Base-by-base conservation (phyloP, 2,329 filamentous ascomycete species). In the Epichloe sibirici region DNA sequence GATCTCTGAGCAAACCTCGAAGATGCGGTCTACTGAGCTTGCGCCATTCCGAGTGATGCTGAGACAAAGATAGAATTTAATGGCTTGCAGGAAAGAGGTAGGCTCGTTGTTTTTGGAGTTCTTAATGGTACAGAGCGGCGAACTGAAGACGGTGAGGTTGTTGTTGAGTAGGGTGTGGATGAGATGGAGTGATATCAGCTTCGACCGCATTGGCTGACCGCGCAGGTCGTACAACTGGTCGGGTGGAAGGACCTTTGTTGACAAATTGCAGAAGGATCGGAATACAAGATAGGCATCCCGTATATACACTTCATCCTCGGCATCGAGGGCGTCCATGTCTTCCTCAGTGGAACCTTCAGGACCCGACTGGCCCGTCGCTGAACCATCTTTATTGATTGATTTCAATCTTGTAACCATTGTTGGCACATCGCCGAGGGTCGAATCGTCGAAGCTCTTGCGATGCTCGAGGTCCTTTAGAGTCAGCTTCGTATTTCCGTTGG, bases 241-340 rank as follows among this genome's bases (percentile, higher is more conserved):
- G 2, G 90, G 83, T 8, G 88, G 82, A 28, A 98, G 75, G 42
- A 90, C 74, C 67, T 98, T 98, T 57, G 91, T 96, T 54, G 91
- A 96, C 45, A 98, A 75, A 69, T 96, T 95, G 76, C 94, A 98
- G 72, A 98, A 93, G 3, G 93, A 95, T 35, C 93, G 82, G 72
- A 98, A 97, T 45, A 98, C 90, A 23, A 98, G 79, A 68, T 97
- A 98, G 9, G 93, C 90, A 70, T 98, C 93, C 60, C 93, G 88
- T 61, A 97, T 90, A 65, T 95, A 97, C 21, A 97, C 88, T 65
- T 98, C 93, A 63, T 98, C 93, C 65, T 95, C 90, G 31, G 77
- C 76, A 51, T 85, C 83, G 21, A 82, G 70, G 21, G 74, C 71
- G 52, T 88, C 82, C 25, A 77, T 65, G 23, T 75, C 71, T 52